Percentiles rank a stretch among this genome's conserved stretches.
phyloP scores from a whole-genome alignment of 192 early-diverging fungal species.

The Allomyces macrogynus region DNA sequence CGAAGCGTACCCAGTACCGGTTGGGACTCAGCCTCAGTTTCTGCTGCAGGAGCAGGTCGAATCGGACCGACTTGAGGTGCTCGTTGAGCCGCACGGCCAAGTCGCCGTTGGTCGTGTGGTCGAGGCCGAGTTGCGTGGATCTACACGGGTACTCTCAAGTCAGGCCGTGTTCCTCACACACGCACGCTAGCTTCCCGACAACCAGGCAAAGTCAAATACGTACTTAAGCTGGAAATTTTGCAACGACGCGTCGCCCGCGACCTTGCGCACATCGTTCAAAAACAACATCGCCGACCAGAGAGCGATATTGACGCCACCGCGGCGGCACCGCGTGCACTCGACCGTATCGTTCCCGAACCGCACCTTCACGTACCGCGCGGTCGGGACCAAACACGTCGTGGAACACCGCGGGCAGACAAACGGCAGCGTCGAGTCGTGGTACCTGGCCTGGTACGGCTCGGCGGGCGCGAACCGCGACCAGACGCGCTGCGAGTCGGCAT shows the following conservation, averaged over 20 bases:
- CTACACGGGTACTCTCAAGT: background rate
- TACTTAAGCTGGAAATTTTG: background rate
- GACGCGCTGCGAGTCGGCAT: background rate
- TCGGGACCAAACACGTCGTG: background rate
- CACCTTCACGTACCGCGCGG: background rate
- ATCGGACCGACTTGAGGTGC: background rate
- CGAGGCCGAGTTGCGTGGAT: background rate
- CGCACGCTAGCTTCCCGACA: too few species aligned
- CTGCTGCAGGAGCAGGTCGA: background rate
- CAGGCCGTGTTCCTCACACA: too few species aligned
- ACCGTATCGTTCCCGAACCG: background rate
- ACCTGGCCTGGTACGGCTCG: background rate
- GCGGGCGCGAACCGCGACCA: background rate
- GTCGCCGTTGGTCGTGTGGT: background rate
- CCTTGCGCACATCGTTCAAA: slow-evolving; percentile 1
- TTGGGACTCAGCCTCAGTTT: background rate
- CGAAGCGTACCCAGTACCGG: background rate
- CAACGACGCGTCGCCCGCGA: background rate
- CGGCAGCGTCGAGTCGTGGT: background rate
- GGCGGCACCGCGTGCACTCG: background rate
- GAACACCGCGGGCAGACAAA: background rate
- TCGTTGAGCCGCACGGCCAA: background rate
- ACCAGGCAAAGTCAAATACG: too few species aligned
- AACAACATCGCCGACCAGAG: background rate
- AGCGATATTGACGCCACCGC: background rate